A percentile compares a stretch with the other conserved stretches of the same genome.
phyloP scores from a whole-genome alignment of 495 filamentous ascomycete species.

The Podospora pseudocomata region DNA sequence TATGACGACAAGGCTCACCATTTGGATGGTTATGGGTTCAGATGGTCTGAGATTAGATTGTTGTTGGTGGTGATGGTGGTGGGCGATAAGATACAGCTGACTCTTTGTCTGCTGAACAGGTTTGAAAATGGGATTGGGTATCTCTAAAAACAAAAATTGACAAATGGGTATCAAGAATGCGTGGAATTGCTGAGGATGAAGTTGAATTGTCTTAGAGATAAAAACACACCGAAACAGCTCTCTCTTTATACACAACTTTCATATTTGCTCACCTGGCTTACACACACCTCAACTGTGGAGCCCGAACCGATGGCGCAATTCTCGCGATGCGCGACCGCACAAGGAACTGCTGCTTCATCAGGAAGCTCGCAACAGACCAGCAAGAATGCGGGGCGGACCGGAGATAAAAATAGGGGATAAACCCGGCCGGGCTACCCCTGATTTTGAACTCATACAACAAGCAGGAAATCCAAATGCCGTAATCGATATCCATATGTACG shows the following conservation, averaged over 20 bases:
- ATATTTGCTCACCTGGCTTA: not conserved
- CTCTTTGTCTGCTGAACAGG: no score
- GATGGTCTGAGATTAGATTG: not conserved
- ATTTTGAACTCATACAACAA: not conserved
- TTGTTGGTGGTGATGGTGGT: not conserved
- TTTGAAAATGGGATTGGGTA: not conserved
- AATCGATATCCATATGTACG: not conserved
- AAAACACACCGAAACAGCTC: not conserved
- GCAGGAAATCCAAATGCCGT: not conserved
- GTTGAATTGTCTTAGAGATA: not conserved
- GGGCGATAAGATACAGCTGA: not conserved
- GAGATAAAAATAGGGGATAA: not conserved
- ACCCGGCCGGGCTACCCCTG: not conserved
- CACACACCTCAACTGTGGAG: not conserved
- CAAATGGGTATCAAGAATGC: not conserved
- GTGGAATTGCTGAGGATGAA: not conserved
- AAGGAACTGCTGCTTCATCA: not conserved
- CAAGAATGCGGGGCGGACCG: not conserved
- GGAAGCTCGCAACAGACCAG: not conserved
- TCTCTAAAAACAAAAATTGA: not conserved
- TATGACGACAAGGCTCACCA: not conserved
- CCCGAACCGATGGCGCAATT: conserved; percentile 4
- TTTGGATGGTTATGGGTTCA: not conserved
- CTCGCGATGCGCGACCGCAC: not conserved
- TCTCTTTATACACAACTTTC: not conserved